Base-by-base conservation (phyloP, 495 filamentous ascomycete species). In the Peziza echinospora region DNA sequence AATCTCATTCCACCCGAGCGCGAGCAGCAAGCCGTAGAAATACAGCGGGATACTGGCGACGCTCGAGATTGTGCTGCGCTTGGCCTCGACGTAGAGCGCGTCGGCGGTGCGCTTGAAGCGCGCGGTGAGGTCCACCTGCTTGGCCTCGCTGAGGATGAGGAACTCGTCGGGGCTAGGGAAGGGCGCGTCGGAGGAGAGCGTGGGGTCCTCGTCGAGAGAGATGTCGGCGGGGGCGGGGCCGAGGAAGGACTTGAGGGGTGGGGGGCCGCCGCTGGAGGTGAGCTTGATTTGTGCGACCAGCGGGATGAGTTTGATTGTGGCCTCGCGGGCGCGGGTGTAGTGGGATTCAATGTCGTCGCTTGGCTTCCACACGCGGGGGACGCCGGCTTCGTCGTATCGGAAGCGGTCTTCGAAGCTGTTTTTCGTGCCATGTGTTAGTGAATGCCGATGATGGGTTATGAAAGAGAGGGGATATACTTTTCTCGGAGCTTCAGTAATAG, bases 41-140 rank as follows among this genome's bases (percentile, higher is more conserved):
- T 92, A 96, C 46, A 93, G 58, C 17, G 89, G 89, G 47, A 96
- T 80, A 63, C 96, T 85, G 3, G 84, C 82, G 52, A 97, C 80
- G 48, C 87, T 85, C 39, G 89, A 89, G 57, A 96, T 92, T 26
- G 89, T 87, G 63, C 84, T 83, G 41, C 89, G 73, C 70, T 94
- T 96, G 25, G 89, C 89, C 63, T 97, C 89, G 34, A 97, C 85
- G 52, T 87, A 97, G 2, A 97, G 85, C 0, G 84, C 89, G 58
- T 97, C 89, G 13, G 89, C 89, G 51, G 81, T 83, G 67, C 94
- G 93, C 70, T 92, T 93, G 66, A 97, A 97, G 50, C 89, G 71
- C n/a, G 85, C 77, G 10, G 81, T 78, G 46, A 96, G 70, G 62
- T 96, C 89, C 56, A 84, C 78, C 46, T 76, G 71, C 55, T 94